Conservation (phyloP, 2,329 filamentous ascomycete genomes). For the Trichophyton verrucosum region DNA sequence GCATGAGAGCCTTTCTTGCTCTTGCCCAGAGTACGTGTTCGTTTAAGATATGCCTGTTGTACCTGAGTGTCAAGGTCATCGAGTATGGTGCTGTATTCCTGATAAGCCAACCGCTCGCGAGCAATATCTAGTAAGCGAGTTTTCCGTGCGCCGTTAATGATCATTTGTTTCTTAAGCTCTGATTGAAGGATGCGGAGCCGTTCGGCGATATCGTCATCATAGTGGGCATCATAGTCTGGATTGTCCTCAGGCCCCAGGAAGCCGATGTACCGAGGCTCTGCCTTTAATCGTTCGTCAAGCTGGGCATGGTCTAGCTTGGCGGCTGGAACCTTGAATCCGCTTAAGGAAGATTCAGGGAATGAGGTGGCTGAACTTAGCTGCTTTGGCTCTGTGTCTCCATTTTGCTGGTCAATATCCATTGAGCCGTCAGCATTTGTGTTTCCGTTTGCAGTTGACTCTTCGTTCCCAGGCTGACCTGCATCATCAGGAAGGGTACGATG, state of each 20-base stretch:
- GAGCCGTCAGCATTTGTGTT: constrained; percentile 33
- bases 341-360: constrained; percentile 64
- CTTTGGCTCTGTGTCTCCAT: constrained; percentile 33
- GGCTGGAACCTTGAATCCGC: constrained; percentile 65
- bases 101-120: constrained; percentile 84
- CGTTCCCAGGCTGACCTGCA: constrained; percentile 45
- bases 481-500: constrained; percentile 41
- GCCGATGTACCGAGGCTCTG: constrained; percentile 81
- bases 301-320: constrained; percentile 73
- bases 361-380: constrained; percentile 57
- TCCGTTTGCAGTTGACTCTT: constrained; percentile 25
- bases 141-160: constrained; percentile 85
- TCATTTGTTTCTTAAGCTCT: constrained; percentile 68
- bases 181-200: constrained; percentile 75
- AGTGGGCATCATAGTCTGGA: constrained; percentile 77
- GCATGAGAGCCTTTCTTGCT: constrained; percentile 72
- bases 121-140: constrained; percentile 74
- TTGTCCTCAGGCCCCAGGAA: constrained; percentile 59
- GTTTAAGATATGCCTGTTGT: constrained; percentile 88
- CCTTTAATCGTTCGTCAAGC: constrained; percentile 80
- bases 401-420: constrained; percentile 38
- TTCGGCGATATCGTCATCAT: constrained; percentile 86
- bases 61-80: constrained; percentile 94
- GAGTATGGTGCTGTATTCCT: constrained; percentile 92
- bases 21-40: constrained; percentile 86